Percentiles rank a stretch among this genome's conserved stretches.
Evolutionary conservation across 768 basidiomycete species (phyloP).

Genomic region (Calocera viscosa): DNA sequence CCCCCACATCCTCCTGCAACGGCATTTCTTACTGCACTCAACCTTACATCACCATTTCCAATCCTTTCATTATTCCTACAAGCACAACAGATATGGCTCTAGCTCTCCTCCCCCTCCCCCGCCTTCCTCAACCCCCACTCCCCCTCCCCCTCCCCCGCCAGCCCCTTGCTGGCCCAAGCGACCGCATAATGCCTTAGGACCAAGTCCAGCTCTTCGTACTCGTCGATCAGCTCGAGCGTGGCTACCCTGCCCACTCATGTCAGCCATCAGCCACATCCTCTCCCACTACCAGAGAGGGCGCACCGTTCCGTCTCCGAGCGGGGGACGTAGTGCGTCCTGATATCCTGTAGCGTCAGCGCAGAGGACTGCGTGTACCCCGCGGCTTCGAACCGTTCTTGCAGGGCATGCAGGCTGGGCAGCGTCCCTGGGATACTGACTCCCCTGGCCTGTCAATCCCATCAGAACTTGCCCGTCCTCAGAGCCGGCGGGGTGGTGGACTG

Average conservation of each 20-base stretch:
- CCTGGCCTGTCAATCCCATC: constrained; percentile 43
- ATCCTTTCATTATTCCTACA: too few species aligned
- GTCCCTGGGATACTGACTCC: constrained; percentile 65
- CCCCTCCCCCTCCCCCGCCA: too few species aligned
- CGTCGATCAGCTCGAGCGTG: constrained; percentile 75
- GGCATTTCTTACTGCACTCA: too few species aligned
- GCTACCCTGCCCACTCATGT: constrained; percentile 48
- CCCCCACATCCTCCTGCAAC: too few species aligned
- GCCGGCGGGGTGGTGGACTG: constrained; percentile 13
- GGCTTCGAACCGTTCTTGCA: constrained; percentile 47
- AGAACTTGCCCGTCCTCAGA: constrained; percentile 8
- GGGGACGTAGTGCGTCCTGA: constrained; percentile 42
- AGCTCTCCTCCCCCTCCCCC: neutral
- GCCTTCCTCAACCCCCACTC: neutral
- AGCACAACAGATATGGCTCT: too few species aligned
- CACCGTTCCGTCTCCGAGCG: constrained; percentile 47
- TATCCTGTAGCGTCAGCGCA: constrained; percentile 56
- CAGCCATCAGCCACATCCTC: too few species aligned
- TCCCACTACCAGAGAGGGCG: too few species aligned
- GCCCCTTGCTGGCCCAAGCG: constrained; percentile 46
- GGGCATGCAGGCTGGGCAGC: constrained; percentile 41
- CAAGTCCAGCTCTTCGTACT: constrained; percentile 86
- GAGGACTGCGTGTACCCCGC: constrained; percentile 46
- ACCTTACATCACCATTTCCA: too few species aligned
- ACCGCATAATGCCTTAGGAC: constrained; percentile 83